phyloP scores from a whole-genome alignment of 1,139 yeast genomes.

The Yamadazyma atlantica region DNA sequence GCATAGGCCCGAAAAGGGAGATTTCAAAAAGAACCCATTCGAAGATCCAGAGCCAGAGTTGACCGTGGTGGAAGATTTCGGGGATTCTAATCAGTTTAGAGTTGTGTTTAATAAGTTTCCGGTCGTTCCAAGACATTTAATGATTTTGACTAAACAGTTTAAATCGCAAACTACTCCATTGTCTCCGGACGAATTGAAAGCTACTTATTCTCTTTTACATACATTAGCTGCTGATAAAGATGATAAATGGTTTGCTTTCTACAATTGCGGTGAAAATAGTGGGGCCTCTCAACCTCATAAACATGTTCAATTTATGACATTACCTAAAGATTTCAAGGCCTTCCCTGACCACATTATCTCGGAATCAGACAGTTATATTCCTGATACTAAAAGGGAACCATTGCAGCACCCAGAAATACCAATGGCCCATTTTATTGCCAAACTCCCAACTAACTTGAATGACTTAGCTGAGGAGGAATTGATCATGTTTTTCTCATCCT shows the following conservation, averaged over 20 bases:
- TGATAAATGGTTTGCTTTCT: slow-evolving; percentile 65
- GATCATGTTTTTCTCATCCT: slow-evolving; percentile 64
- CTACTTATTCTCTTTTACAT: slow-evolving; percentile 53
- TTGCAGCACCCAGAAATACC: slow-evolving; percentile 59
- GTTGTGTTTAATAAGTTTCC: slow-evolving; percentile 85
- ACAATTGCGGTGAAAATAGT: slow-evolving; percentile 81
- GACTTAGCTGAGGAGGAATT: slow-evolving; percentile 52
- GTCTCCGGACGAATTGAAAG: slow-evolving; percentile 62
- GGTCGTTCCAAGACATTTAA: slow-evolving; percentile 72
- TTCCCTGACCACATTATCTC: slow-evolving; percentile 58
- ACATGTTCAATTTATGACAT: slow-evolving; percentile 80
- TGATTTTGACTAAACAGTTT: slow-evolving; percentile 73
- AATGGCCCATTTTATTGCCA: slow-evolving; percentile 82
- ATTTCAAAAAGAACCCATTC: slow-evolving; percentile 63
- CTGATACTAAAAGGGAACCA: slow-evolving; percentile 56
- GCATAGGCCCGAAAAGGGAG: slow-evolving; percentile 55
- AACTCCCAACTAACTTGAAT: slow-evolving; percentile 45
- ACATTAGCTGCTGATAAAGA: slow-evolving; percentile 20
- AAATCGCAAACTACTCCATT: slow-evolving; percentile 72
- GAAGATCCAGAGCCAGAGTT: slow-evolving; percentile 75
- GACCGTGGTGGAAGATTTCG: slow-evolving; percentile 56
- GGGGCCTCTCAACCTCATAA: slow-evolving; percentile 95
- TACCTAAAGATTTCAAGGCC: slow-evolving; percentile 59
- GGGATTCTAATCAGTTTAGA: slow-evolving; percentile 49
- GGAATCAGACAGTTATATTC: slow-evolving; percentile 51